These are phyloP conservation scores for Globisporangium takayamanum DNA, from an alignment of 352 stramenopile genomes.

Conservation along the genomic window DNA sequence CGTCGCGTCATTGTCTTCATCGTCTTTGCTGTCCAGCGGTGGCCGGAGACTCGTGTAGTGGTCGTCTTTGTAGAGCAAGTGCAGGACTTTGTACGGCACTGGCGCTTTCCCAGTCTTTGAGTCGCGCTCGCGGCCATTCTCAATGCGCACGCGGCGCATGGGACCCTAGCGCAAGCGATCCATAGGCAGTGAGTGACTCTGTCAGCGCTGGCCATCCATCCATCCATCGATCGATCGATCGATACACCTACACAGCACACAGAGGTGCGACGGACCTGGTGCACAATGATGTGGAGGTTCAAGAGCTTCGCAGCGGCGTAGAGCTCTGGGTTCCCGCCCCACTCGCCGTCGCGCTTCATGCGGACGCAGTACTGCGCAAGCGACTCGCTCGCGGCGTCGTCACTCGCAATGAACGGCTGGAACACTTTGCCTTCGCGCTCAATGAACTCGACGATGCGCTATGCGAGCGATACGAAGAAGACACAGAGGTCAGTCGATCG, in stretches of 20 bases:
- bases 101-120: constrained; percentile 8
- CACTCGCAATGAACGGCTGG: constrained; percentile 29
- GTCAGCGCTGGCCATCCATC: neutral
- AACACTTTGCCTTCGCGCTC: constrained; percentile 29
- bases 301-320: constrained; percentile 51
- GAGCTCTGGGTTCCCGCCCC: constrained; percentile 57
- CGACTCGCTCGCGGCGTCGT: constrained; percentile 9
- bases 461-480: neutral
- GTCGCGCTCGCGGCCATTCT: constrained; percentile 24
- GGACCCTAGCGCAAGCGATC: constrained; percentile 14
- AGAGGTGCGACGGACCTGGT: constrained; percentile 18
- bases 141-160: constrained; percentile 33
- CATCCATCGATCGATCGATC: neutral
- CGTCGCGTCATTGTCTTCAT: neutral
- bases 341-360: constrained; percentile 42
- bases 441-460: constrained; percentile 41
- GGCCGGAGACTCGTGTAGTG: constrained; percentile 52
- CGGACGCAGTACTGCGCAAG: constrained; percentile 34
- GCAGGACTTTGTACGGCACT: constrained; percentile 26
- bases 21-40: neutral
- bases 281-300: constrained; percentile 53
- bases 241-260: neutral
- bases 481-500: too few relatives aligned
- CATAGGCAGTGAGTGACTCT: too few relatives aligned
- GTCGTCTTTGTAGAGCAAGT: constrained; percentile 41